These are phyloP conservation scores for Platanthera zijinensis DNA, from an alignment of 106 monocot genomes.

Conservation along the genomic window DNA sequence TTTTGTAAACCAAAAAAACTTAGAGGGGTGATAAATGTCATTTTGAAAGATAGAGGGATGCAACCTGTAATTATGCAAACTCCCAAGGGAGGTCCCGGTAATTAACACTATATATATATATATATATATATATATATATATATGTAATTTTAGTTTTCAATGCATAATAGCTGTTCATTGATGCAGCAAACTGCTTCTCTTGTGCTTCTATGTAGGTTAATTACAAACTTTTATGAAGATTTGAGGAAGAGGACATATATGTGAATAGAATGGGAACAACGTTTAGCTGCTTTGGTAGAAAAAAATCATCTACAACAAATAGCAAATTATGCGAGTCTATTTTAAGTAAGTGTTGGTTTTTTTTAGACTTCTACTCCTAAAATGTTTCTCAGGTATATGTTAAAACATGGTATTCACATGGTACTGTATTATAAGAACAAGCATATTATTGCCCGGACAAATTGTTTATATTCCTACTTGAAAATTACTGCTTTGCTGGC, in stretches of 20 bases:
- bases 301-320: background rate
- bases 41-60: too few relatives aligned
- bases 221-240: background rate
- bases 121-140: too few relatives aligned
- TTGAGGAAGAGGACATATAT: background rate
- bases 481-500: background rate
- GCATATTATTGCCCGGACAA: background rate
- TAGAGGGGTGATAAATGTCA: too few relatives aligned
- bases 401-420: background rate
- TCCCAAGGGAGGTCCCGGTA: too few relatives aligned
- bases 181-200: background rate
- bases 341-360: background rate
- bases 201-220: background rate
- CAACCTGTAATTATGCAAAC: too few relatives aligned
- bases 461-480: background rate
- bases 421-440: background rate
- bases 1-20: too few relatives aligned
- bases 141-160: background rate
- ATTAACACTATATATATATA: too few relatives aligned
- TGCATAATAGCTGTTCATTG: background rate
- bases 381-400: background rate
- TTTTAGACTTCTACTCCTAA: background rate
- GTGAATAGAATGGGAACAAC: background rate
- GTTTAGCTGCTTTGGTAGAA: constrained; percentile 2
- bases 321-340: background rate